Evolutionary conservation across 371 early-diverging fungal genomes (phyloP), one percentile per base, ranked within the genome.

Genomic region (Zopfochytrium polystomum): DNA sequence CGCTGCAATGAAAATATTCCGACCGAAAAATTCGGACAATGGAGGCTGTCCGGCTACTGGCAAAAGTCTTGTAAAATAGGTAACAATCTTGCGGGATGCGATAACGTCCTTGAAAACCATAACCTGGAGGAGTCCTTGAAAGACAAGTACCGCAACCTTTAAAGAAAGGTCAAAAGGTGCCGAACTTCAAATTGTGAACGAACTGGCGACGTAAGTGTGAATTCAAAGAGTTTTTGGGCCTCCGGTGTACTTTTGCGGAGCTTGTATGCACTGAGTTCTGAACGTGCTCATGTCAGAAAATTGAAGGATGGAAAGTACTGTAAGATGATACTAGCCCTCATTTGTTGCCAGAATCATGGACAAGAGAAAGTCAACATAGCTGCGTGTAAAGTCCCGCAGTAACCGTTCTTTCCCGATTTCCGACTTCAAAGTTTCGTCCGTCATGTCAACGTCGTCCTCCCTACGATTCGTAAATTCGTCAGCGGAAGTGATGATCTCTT

Each of bases 301-400:
- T n/a, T n/a, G n/a, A n/a, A n/a, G n/a, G n/a, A n/a, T n/a, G n/a
- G n/a, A n/a, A n/a, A n/a, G n/a, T n/a, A n/a, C n/a, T n/a, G n/a
- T n/a, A n/a, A n/a, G n/a, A n/a, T n/a, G n/a, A n/a, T n/a, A n/a
- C 44, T 6, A 30, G 45, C 48, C 32, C 48, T 20, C 58, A 44
- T 33, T 58, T 34, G 33, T 48, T 33, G 11, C 46, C 48, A 1
- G 51, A n/a, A n/a, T n/a, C 6, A 60, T 49, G 5, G 70, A 52
- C 0, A 57, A 32, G 35, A 57, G 49, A 48, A 83, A 66, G 11
- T 76, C 77, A 0, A 71, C 69, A 18, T 65, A 69, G 5, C 72
- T 52, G 2, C 69, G 55, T 9, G 81, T 79, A 25, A 82, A 51
- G 43, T 78, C 76, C 25, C 84, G 66, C 31, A 84, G 66, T 47